Conservation (phyloP, 179 eudicot genomes). For the Spinacia oleracea region DNA sequence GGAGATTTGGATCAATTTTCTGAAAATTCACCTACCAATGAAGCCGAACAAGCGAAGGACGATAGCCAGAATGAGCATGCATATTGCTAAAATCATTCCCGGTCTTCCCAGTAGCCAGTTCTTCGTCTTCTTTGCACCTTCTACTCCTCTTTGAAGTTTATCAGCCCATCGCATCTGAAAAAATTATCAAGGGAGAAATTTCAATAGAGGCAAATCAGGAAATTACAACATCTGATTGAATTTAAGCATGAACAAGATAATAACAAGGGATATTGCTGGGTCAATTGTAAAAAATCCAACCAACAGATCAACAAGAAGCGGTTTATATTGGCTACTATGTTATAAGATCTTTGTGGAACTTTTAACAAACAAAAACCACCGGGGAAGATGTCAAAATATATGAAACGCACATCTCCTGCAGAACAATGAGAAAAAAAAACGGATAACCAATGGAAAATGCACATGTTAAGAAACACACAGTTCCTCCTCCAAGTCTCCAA, state of each 20-base stretch:
- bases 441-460: not conserved
- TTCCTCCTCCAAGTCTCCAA: not conserved
- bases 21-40: conserved; percentile 51
- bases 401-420: not conserved
- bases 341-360: too few species aligned
- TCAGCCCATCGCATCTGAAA: conserved; percentile 97
- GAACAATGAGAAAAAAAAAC: not conserved
- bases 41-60: conserved; percentile 83
- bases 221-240: not conserved
- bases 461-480: not conserved
- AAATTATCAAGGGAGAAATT: conserved; percentile 5
- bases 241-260: not conserved
- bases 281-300: not conserved
- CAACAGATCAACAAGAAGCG: not conserved
- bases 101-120: conserved; percentile 84
- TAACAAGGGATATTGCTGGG: not conserved
- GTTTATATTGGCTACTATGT: too few species aligned
- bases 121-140: conserved; percentile 77
- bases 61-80: conserved; percentile 75
- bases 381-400: not conserved
- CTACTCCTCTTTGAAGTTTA: conserved; percentile 72
- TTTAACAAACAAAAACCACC: not conserved
- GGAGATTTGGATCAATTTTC: not conserved
- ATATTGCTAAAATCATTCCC: conserved; percentile 77
- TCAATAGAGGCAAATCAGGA: not conserved